Conservation (phyloP, 179 eudicot species). For the Spinacia oleracea region DNA sequence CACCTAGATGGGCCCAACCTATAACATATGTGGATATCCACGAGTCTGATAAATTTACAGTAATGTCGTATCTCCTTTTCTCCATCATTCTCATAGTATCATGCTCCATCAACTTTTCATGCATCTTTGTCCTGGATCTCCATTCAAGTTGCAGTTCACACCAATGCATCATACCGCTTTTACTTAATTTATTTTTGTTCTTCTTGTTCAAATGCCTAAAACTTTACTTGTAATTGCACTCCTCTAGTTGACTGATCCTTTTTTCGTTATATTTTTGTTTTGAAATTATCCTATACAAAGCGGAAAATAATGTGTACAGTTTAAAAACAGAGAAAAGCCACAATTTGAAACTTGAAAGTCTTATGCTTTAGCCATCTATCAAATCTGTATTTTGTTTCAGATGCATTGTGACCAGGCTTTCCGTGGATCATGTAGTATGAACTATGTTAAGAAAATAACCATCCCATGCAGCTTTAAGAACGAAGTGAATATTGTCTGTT, state of each 20-base stretch:
- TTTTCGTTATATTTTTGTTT: neutral
- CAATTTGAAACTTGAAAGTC: neutral
- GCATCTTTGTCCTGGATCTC: neutral
- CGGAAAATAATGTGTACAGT: neutral
- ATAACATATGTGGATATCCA: conserved; percentile 80
- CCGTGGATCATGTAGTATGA: neutral
- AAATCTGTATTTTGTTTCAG: no score
- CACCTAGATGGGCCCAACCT: conserved; percentile 87
- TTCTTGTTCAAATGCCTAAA: neutral
- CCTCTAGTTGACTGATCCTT: neutral
- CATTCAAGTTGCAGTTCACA: neutral
- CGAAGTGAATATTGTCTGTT: neutral
- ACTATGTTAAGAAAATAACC: conserved; percentile 10
- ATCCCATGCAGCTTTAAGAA: neutral
- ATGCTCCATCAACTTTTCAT: conserved; percentile 5
- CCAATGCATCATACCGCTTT: neutral
- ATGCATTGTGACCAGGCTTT: neutral
- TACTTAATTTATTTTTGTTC: neutral
- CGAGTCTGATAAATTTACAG: conserved; percentile 76
- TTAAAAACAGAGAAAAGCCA: neutral
- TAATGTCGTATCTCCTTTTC: conserved; percentile 27
- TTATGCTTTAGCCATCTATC: neutral
- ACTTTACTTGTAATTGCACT: neutral
- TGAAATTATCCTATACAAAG: neutral
- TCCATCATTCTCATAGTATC: neutral